phyloP scores from a whole-genome alignment of 495 filamentous ascomycete genomes.

The Hypoxylon trugodes region DNA sequence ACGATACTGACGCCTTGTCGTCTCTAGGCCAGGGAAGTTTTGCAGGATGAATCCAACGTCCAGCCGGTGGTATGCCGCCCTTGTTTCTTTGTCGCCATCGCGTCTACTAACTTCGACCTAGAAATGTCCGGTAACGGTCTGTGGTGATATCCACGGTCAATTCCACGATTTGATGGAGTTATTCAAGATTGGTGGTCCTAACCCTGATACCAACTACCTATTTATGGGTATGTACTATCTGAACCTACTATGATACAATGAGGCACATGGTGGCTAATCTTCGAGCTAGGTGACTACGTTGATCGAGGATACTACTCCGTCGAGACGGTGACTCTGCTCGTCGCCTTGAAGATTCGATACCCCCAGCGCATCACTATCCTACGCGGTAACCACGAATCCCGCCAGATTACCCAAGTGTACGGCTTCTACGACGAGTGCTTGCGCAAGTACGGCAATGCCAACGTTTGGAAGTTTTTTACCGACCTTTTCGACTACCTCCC shows the following conservation, averaged over 20 bases:
- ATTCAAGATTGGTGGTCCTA: conserved; percentile 90
- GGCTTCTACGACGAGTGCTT: conserved; percentile 98
- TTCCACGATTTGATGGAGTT: conserved; percentile 96
- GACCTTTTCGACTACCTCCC: conserved; percentile 99
- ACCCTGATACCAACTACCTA: conserved; percentile 93
- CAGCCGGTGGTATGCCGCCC: conserved; percentile 88
- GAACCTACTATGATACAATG: background rate
- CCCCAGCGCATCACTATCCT: conserved; percentile 96
- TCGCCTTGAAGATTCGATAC: conserved; percentile 95
- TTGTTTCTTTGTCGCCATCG: background rate
- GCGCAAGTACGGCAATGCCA: conserved; percentile 97
- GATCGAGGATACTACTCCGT: conserved; percentile 98
- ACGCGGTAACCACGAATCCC: conserved; percentile 95
- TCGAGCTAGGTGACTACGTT: conserved; percentile 83
- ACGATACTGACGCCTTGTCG: conserved; percentile 13
- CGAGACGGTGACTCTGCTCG: conserved; percentile 92
- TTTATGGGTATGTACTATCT: conserved; percentile 78
- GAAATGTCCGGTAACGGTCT: conserved; percentile 96
- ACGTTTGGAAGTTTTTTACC: conserved; percentile 99
- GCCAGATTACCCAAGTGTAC: conserved; percentile 97
- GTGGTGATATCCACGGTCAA: conserved; percentile 93
- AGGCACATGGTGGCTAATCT: conserved; percentile 5
- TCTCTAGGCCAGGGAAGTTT: conserved; percentile 86
- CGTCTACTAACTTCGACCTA: conserved; percentile 51
- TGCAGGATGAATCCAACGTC: conserved; percentile 97